These are phyloP conservation scores for Pichia deserticola DNA, from an alignment of 805 yeast species.

Conservation along the genomic window DNA sequence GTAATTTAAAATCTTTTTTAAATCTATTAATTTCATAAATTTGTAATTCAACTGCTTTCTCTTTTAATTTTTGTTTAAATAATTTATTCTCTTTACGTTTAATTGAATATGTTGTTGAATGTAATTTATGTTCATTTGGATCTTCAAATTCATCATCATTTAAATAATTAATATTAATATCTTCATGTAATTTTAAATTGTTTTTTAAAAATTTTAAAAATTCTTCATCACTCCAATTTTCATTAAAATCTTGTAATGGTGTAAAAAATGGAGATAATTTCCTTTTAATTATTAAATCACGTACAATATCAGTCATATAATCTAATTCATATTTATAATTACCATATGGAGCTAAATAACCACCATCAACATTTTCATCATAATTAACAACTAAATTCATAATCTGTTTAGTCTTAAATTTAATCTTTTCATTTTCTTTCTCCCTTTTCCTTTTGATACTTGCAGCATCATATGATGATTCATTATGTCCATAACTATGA, in stretches of 20 bases:
- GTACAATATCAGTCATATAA: constrained; percentile 67
- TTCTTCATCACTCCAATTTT: constrained; percentile 64
- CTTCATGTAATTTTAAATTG: constrained; percentile 50
- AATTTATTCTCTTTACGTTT: constrained; percentile 44
- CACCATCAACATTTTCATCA: constrained; percentile 85
- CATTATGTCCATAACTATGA: background rate
- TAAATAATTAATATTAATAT: constrained; percentile 37
- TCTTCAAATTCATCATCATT: constrained; percentile 49
- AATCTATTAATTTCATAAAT: constrained; percentile 29
- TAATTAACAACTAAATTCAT: constrained; percentile 49
- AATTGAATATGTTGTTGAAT: constrained; percentile 38
- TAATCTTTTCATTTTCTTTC: constrained; percentile 48
- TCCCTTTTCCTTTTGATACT: constrained; percentile 27
- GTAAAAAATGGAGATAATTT: constrained; percentile 83
- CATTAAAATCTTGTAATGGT: constrained; percentile 77
- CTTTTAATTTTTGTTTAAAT: constrained; percentile 33
- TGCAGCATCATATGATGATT: background rate
- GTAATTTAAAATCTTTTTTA: constrained; percentile 23
- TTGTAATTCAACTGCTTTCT: constrained; percentile 32
- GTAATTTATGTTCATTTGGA: constrained; percentile 51
- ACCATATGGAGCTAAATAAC: constrained; percentile 86
- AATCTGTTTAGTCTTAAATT: constrained; percentile 45
- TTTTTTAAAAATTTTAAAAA: constrained; percentile 41
- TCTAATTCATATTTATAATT: constrained; percentile 73
- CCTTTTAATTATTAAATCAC: constrained; percentile 59